A percentile compares a stretch with the other conserved stretches of the same genome.
Conservation (phyloP, 148 eudicot species). For the Suaeda aralocaspica region DNA sequence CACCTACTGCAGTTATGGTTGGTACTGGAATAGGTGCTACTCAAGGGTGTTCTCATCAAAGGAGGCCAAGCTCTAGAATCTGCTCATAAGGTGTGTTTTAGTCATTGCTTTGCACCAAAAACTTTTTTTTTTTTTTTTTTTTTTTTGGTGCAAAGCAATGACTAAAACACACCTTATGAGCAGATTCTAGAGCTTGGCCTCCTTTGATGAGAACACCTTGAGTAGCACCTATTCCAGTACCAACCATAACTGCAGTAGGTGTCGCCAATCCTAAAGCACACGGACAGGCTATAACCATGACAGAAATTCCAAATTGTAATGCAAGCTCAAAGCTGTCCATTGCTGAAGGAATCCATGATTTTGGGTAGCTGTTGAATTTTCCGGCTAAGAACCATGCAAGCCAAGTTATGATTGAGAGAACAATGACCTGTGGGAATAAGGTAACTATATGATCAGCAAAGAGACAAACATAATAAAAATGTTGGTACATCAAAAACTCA, state of each 20-base stretch:
- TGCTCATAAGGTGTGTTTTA: slow-evolving; percentile 66
- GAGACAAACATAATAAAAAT: background rate
- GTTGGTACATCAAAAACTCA: too few relatives aligned
- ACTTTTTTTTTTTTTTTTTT: too few relatives aligned
- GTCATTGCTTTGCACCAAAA: too few relatives aligned
- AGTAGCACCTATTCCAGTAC: slow-evolving; percentile 97
- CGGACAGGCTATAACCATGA: slow-evolving; percentile 98
- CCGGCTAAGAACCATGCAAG: slow-evolving; percentile 83
- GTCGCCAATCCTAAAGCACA: slow-evolving; percentile 99
- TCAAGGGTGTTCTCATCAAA: slow-evolving; percentile 94
- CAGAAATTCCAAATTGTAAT: slow-evolving; percentile 90
- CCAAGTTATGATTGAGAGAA: slow-evolving; percentile 69
- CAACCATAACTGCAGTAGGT: slow-evolving; percentile 99
- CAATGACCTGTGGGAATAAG: slow-evolving; percentile 57
- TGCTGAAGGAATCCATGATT: slow-evolving; percentile 87
- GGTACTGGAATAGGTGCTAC: slow-evolving; percentile 99
- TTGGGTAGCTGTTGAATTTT: slow-evolving; percentile 57
- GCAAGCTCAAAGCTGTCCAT: slow-evolving; percentile 97
- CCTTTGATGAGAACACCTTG: slow-evolving; percentile 98
- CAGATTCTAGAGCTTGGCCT: slow-evolving; percentile 88
- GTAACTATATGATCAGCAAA: background rate
- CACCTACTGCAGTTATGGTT: slow-evolving; percentile 99
- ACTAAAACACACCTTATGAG: slow-evolving; percentile 60
- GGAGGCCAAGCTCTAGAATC: slow-evolving; percentile 95
- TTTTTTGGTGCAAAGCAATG: too few relatives aligned